Conservation (phyloP, 768 basidiomycete genomes). For the Xerocomellus dryophilus region DNA sequence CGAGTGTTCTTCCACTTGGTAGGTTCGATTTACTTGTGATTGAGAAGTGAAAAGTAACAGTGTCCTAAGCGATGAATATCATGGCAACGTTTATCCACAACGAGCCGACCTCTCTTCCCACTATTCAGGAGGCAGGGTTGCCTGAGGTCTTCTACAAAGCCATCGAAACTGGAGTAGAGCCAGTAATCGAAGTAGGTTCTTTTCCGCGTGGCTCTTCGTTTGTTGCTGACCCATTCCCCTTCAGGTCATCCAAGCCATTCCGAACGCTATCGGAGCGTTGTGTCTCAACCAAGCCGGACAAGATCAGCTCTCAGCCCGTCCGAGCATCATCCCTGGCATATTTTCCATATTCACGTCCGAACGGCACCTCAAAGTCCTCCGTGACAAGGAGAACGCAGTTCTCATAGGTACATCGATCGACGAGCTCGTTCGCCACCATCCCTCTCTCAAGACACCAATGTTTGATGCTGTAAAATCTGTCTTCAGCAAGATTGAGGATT, state of each 20-base stretch:
- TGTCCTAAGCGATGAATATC: slow-evolving; percentile 70
- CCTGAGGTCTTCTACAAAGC: slow-evolving; percentile 87
- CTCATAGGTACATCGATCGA: slow-evolving; percentile 88
- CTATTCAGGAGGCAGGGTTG: slow-evolving; percentile 89
- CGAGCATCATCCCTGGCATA: slow-evolving; percentile 79
- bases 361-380: slow-evolving; percentile 74
- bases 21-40: slow-evolving; percentile 24
- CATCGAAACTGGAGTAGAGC: slow-evolving; percentile 80
- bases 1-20: slow-evolving; percentile 84
- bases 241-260: slow-evolving; percentile 87
- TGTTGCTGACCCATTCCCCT: background rate
- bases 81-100: slow-evolving; percentile 98
- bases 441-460: slow-evolving; percentile 73
- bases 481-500: slow-evolving; percentile 68
- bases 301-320: slow-evolving; percentile 70
- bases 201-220: background rate
- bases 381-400: slow-evolving; percentile 91
- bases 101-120: slow-evolving; percentile 89
- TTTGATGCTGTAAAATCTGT: slow-evolving; percentile 74
- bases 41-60: slow-evolving; percentile 7
- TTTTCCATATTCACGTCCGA: slow-evolving; percentile 86
- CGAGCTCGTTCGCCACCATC: slow-evolving; percentile 95
- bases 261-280: slow-evolving; percentile 93
- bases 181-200: slow-evolving; percentile 73
- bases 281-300: slow-evolving; percentile 92